Conservation (phyloP, 139 green algal species). For the Medakamo hakoo region DNA sequence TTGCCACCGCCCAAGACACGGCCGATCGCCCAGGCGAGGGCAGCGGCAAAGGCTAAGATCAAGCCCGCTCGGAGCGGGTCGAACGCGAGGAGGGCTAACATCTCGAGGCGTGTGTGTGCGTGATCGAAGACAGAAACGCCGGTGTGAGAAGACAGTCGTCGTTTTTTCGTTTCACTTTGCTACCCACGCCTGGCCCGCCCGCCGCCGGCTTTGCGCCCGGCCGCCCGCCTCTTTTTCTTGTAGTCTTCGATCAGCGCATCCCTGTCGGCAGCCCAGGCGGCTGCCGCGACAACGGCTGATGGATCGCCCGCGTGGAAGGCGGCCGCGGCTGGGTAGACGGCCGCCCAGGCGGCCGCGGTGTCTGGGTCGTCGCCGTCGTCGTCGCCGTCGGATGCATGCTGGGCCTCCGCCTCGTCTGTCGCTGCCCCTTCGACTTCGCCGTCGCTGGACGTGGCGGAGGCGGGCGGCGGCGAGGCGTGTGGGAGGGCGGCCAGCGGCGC, state of each 20-base stretch:
- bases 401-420: background rate
- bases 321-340: background rate
- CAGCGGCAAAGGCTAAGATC: conserved; percentile 1
- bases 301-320: background rate
- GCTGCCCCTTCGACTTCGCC: background rate
- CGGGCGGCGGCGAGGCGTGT: too few relatives aligned
- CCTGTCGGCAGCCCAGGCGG: background rate
- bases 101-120: too few relatives aligned
- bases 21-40: conserved; percentile 2
- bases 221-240: background rate
- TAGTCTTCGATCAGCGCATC: background rate
- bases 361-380: background rate
- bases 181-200: too few relatives aligned
- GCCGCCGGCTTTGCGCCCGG: too few relatives aligned
- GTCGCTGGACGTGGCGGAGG: too few relatives aligned
- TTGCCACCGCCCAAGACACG: background rate
- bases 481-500: too few relatives aligned
- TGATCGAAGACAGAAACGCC: too few relatives aligned
- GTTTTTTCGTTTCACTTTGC: too few relatives aligned
- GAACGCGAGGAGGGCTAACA: too few relatives aligned
- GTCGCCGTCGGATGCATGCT: background rate
- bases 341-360: background rate
- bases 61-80: too few relatives aligned
- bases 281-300: background rate
- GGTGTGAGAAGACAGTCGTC: too few relatives aligned